Evolutionary conservation across 148 eudicot genomes (phyloP), one percentile per base, ranked within the genome.

Genomic region (Fallopia convolvulus): DNA sequence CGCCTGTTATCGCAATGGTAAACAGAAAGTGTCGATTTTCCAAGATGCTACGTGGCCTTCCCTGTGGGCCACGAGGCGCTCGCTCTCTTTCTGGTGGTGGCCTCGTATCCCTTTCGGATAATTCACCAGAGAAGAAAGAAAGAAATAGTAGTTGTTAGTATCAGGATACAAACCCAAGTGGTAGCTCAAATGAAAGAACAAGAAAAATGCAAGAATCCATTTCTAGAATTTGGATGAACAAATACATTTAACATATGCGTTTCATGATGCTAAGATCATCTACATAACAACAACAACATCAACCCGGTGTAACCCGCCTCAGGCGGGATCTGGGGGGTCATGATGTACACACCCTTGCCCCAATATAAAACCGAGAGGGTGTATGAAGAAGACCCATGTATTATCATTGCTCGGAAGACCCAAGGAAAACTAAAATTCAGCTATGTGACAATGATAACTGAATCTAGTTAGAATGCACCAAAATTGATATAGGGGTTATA

Each of bases 1-100:
- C 83, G 74, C 98, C 98, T 6, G 98, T 92, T 49, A 94, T 83
- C 1, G 97, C 98, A 39, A 94, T 89, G 58, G 98, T 90, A 70
- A 90, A 80, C n/a, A 92, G 81, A 33, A 94, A 82, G 78, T 90
- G 91, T 75, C 81, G 89, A 6, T 83, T 83, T 13, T 87, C 89
- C 79, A 90, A 76, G 13, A 83, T 85, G n/a, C 75, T 82, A 40
- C 84, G 85, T 8, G 82, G 83, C 79, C 93, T 86, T 85, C 90
- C 83, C 71, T 73, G 91, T 23, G 65, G 77, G 8, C 52, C 50
- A 1, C 39, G 75, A 42, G 46, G 75, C 10, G 50, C 32, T 73
- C 75, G 44, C 39, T 73, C 75, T 42, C 53, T 44, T 73, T n/a
- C 75, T 21, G 75, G 50, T 21, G 75, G 50, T 46, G 55, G 75